Evolutionary conservation across 2,329 filamentous ascomycete genomes (phyloP).

Genomic region (Bipolaris gigantea): DNA sequence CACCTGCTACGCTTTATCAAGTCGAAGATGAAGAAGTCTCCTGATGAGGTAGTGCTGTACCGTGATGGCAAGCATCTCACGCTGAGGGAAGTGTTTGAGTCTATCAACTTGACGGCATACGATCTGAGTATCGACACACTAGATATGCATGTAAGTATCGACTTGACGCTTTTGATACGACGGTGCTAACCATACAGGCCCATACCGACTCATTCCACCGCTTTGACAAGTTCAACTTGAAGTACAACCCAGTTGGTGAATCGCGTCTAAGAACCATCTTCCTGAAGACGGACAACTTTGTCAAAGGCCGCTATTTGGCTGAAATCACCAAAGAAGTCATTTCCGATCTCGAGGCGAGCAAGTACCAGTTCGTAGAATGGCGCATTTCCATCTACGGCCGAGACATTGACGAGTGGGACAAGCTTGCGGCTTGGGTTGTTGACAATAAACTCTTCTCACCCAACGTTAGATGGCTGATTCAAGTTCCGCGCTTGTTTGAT

Average conservation of each 20-base stretch:
- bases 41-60: constrained; percentile 89
- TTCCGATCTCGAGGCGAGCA: constrained; percentile 93
- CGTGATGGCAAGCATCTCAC: constrained; percentile 92
- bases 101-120: constrained; percentile 95
- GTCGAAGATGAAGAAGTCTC: constrained; percentile 99
- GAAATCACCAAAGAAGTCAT: constrained; percentile 99
- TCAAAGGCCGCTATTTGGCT: constrained; percentile 90
- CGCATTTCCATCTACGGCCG: constrained; percentile 96
- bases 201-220: constrained; percentile 98
- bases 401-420: constrained; percentile 94
- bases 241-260: constrained; percentile 97
- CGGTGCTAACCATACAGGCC: constrained; percentile 57
- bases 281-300: constrained; percentile 97
- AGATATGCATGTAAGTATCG: constrained; percentile 84
- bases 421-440: constrained; percentile 93
- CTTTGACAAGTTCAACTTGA: constrained; percentile 99
- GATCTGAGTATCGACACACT: constrained; percentile 97
- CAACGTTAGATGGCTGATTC: constrained; percentile 96
- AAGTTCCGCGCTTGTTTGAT: constrained; percentile 91
- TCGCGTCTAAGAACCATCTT: constrained; percentile 97
- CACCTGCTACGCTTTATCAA: constrained; percentile 98
- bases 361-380: constrained; percentile 99
- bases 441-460: constrained; percentile 98
- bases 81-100: constrained; percentile 90
- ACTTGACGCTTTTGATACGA: background rate